These are phyloP conservation scores for Kuraishia molischiana DNA, from an alignment of 805 yeast genomes.

Conservation along the genomic window DNA sequence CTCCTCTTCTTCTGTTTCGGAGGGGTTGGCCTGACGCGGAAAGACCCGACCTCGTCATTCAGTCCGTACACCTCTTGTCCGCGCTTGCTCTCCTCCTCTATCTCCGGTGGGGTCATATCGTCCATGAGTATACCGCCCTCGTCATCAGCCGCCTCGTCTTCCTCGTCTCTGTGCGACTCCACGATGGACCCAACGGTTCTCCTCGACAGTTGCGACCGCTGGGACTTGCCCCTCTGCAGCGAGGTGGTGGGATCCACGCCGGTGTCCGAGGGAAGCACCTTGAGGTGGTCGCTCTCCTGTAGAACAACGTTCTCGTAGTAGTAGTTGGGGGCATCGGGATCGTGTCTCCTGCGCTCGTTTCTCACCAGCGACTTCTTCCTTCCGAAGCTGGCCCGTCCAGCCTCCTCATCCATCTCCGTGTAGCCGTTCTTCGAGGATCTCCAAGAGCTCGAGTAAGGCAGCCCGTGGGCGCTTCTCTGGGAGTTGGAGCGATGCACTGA, in stretches of 20 bases:
- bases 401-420: conserved; percentile 17
- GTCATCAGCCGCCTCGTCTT: conserved; percentile 2
- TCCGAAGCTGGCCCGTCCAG: conserved; percentile 18
- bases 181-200: not conserved
- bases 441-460: not conserved
- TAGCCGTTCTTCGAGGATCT: not conserved
- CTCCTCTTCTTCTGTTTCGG: conserved; percentile 17
- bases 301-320: conserved; percentile 70
- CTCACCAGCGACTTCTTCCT: conserved; percentile 68
- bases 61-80: conserved; percentile 50
- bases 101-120: conserved; percentile 1
- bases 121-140: conserved; percentile 11
- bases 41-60: conserved; percentile 40
- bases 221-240: conserved; percentile 1
- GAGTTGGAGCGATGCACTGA: not conserved
- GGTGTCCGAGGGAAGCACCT: conserved; percentile 58
- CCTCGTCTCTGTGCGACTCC: not conserved
- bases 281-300: conserved; percentile 51
- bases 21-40: conserved; percentile 3
- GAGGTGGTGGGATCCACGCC: conserved; percentile 53
- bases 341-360: conserved; percentile 59
- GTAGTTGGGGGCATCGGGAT: conserved; percentile 28
- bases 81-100: conserved; percentile 8
- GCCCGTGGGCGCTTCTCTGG: not conserved
- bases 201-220: not conserved